These are phyloP conservation scores for Ceratocystis albifundus DNA, from an alignment of 2,329 filamentous ascomycete species.

Conservation along the genomic window DNA sequence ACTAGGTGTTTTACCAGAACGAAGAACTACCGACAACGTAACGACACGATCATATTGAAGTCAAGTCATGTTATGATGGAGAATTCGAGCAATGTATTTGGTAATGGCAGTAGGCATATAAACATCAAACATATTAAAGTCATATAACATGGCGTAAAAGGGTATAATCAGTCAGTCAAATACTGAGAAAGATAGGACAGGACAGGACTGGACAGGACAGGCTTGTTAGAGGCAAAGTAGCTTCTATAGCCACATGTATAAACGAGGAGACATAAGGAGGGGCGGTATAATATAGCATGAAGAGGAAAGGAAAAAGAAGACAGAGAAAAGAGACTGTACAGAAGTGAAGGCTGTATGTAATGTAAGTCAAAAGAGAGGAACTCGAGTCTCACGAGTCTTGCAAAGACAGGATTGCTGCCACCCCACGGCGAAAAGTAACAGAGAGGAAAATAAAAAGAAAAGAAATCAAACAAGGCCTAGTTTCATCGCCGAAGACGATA, in stretches of 20 bases:
- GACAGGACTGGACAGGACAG: too few relatives aligned
- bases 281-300: neutral
- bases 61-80: neutral
- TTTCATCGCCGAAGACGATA: neutral
- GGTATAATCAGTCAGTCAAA: neutral
- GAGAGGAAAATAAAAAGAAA: conserved; percentile 8
- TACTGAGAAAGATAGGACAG: neutral
- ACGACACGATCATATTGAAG: too few relatives aligned
- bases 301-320: neutral
- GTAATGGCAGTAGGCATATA: neutral
- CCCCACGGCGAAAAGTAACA: neutral
- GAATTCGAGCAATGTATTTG: neutral
- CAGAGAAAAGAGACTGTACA: neutral
- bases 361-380: too few relatives aligned
- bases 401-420: neutral
- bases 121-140: neutral
- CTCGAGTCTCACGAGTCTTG: neutral
- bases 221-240: neutral
- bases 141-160: neutral
- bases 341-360: too few relatives aligned
- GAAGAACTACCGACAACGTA: too few relatives aligned
- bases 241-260: neutral
- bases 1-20: too few relatives aligned
- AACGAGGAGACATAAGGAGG: neutral
- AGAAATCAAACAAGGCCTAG: neutral